Evolutionary conservation across 2,329 filamentous ascomycete genomes (phyloP), one percentile per base, ranked within the genome.

Genomic region (Verticillium albo-atrum): DNA sequence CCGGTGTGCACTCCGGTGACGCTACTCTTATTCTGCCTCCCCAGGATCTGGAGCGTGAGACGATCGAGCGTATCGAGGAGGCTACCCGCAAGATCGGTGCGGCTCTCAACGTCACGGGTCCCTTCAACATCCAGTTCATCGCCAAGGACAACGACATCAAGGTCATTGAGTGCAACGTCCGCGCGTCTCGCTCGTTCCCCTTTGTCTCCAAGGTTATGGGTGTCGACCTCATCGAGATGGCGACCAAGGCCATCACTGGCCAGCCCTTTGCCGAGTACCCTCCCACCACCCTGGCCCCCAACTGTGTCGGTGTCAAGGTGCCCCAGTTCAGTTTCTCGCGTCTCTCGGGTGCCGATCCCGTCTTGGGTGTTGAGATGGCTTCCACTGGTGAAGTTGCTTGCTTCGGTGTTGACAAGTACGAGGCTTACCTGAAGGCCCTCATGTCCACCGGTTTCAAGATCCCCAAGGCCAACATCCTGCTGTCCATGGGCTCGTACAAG

Each of bases 141-240:
- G 95, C 95, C 69, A 98, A 98, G 80, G 93, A 98, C 74, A 98
- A 98, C 73, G 94, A 98, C 66, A 98, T 99, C 82, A 98, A 98
- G 82, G 95, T 99, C 66, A 99, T 99, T 65, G 95, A 99, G 79
- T 98, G 95, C 78, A 99, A 99, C 70, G 95, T 98, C 62, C 89
- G 95, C 64, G 95, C 95, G 17, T 97, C 95, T 53, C 86, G 95
- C 65, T 98, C 94, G 1, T 97, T 97, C 83, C 95, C 95, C 62
- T 99, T 99, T 71, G 93, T 98, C 17, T 97, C 93, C 65, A 99
- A 99, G 82, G 92, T 96, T 66, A 98, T 97, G 91, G 93, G 93
- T 56, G 91, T 97, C 57, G 94, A 99, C 72, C 82, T 99, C 63
- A 97, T 99, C 65, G 94, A 97, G 80, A 92, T 99, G 91, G 95